These are phyloP conservation scores for Sistotremastrum niveocremeum DNA, from an alignment of 768 basidiomycete species.

Conservation along the genomic window DNA sequence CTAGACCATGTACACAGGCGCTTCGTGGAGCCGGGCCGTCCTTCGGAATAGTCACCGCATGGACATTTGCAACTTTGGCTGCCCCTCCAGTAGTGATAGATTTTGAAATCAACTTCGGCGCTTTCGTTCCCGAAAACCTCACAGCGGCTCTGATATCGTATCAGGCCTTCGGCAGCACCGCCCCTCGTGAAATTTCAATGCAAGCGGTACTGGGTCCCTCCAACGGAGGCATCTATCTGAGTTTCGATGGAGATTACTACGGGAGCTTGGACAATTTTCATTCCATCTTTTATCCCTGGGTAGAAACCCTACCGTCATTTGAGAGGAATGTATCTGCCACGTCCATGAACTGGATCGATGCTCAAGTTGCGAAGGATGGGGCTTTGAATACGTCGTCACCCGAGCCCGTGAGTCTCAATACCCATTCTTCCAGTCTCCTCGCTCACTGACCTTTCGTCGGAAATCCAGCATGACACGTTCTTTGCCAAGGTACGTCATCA, in stretches of 20 bases:
- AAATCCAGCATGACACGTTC: conserved; percentile 7
- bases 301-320: neutral
- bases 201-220: neutral
- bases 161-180: conserved; percentile 7
- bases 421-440: neutral
- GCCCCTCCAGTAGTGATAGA: conserved; percentile 10
- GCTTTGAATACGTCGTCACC: conserved; percentile 5
- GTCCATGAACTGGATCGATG: conserved; percentile 6
- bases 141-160: conserved; percentile 3
- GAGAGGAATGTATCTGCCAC: neutral
- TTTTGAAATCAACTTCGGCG: conserved; percentile 5
- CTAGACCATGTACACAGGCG: conserved; percentile 4
- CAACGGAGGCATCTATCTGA: conserved; percentile 1
- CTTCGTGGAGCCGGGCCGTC: conserved; percentile 15
- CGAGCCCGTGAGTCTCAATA: conserved; percentile 1
- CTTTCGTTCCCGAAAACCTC: conserved; percentile 1
- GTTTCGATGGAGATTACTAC: conserved; percentile 8
- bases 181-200: conserved; percentile 5
- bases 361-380: conserved; percentile 2
- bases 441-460: no score
- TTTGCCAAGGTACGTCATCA: conserved; percentile 8
- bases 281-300: conserved; percentile 4
- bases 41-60: conserved; percentile 15
- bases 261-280: conserved; percentile 3
- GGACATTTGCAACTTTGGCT: conserved; percentile 11